These are phyloP conservation scores for Termitomyces sp. DNA, from an alignment of 768 basidiomycete genomes.

Conservation along the genomic window DNA sequence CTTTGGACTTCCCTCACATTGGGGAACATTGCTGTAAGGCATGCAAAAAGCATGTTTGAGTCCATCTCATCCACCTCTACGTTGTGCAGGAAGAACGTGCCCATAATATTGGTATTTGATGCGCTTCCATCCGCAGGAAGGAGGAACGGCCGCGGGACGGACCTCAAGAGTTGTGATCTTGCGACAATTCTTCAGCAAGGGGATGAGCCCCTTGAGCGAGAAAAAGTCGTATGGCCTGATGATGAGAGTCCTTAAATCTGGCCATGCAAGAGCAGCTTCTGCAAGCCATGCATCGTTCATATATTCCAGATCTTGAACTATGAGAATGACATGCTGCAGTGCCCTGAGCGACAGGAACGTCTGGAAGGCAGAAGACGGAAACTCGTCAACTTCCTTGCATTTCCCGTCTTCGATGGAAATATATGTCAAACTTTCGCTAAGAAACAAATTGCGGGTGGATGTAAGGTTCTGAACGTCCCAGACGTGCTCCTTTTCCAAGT, in stretches of 20 bases:
- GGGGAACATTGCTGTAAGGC: not conserved
- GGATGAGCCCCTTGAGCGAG: not conserved
- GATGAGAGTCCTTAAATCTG: not conserved
- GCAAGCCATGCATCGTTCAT: slow-evolving; percentile 1
- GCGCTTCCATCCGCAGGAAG: not conserved
- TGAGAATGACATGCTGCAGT: not conserved
- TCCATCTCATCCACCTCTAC: not conserved
- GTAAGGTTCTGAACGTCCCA: not conserved
- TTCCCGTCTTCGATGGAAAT: not conserved
- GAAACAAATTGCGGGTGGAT: not conserved
- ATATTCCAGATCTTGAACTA: not conserved
- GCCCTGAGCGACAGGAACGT: too few relatives aligned
- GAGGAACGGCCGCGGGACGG: not conserved
- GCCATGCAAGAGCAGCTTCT: slow-evolving; percentile 1
- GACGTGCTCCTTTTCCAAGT: not conserved
- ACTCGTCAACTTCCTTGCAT: not conserved
- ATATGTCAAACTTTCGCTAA: not conserved
- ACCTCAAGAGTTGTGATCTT: not conserved
- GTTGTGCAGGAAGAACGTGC: not conserved
- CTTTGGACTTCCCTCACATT: not conserved
- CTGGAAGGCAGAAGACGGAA: not conserved
- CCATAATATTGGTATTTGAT: not conserved
- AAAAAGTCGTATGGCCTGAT: not conserved
- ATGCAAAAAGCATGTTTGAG: not conserved
- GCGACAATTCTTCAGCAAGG: not conserved